phyloP scores from a whole-genome alignment of 2,329 filamentous ascomycete genomes.

The Fusarium sp. region DNA sequence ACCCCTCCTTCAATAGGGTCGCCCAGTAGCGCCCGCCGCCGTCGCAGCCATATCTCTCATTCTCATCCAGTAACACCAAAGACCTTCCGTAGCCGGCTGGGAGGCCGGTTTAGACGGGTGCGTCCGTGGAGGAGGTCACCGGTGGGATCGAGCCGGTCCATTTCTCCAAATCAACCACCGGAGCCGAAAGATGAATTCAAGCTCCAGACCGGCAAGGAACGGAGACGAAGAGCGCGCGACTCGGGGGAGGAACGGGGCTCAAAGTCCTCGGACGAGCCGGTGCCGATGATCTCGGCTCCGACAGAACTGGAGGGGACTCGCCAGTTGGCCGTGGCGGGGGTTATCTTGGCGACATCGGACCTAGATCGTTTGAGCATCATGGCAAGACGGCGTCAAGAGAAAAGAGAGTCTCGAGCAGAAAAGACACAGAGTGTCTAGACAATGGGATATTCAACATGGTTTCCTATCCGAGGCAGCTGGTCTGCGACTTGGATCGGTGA shows the following conservation, averaged over 20 bases:
- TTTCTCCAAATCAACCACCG: slow-evolving; percentile 22
- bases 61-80: slow-evolving; percentile 44
- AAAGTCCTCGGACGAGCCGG: slow-evolving; percentile 37
- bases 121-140: slow-evolving; percentile 43
- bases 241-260: slow-evolving; percentile 40
- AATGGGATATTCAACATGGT: slow-evolving; percentile 2
- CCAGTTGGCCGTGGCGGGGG: slow-evolving; percentile 43
- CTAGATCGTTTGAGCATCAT: slow-evolving; percentile 48
- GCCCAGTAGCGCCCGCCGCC: slow-evolving; percentile 17
- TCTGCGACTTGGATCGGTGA: slow-evolving; percentile 28
- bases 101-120: slow-evolving; percentile 38
- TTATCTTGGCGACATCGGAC: slow-evolving; percentile 46
- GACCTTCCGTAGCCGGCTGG: slow-evolving; percentile 39
- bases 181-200: slow-evolving; percentile 12
- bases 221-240: slow-evolving; percentile 47
- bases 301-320: slow-evolving; percentile 34
- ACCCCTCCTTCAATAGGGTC: slow-evolving; percentile 1
- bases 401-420: background rate
- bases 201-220: slow-evolving; percentile 43
- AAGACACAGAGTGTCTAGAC: slow-evolving; percentile 3
- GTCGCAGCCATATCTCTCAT: slow-evolving; percentile 39
- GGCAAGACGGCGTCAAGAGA: slow-evolving; percentile 35
- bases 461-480: slow-evolving; percentile 36
- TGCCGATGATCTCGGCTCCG: slow-evolving; percentile 33
- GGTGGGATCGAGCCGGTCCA: slow-evolving; percentile 29